phyloP scores from a whole-genome alignment of 306 rosid genomes.

The Vigna reflexopilosa region DNA sequence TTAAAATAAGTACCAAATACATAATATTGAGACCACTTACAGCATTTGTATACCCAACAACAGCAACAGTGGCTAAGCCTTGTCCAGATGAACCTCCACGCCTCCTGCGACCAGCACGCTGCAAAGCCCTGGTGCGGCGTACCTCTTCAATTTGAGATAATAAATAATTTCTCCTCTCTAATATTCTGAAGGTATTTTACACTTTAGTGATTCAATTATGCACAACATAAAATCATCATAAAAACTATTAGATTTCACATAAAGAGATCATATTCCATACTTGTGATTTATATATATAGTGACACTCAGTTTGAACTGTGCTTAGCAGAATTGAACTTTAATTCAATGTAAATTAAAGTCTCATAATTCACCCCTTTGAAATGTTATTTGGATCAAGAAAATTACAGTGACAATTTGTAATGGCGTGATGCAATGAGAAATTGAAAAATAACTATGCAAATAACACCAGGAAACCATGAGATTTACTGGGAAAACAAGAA shows the following conservation, averaged over 20 bases:
- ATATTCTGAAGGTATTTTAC: conserved; percentile 60
- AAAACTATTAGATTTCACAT: conserved; percentile 9
- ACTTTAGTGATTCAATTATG: conserved; percentile 46
- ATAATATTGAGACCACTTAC: conserved; percentile 55
- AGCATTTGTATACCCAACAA: conserved; percentile 97
- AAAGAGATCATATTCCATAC: conserved; percentile 28
- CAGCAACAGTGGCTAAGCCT: conserved; percentile 78
- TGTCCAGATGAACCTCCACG: conserved; percentile 76
- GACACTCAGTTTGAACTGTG: neutral
- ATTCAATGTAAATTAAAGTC: conserved; percentile 6
- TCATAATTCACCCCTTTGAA: neutral
- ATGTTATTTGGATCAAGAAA: conserved; percentile 17
- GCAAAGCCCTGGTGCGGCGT: conserved; percentile 87
- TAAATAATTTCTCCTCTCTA: conserved; percentile 65
- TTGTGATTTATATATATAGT: neutral
- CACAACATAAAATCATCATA: conserved; percentile 12
- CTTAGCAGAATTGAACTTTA: conserved; percentile 16
- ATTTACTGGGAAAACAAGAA: conserved; percentile 22
- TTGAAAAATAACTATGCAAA: conserved; percentile 27
- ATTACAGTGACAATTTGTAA: conserved; percentile 16
- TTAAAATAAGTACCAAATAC: conserved; percentile 30
- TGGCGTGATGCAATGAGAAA: conserved; percentile 13
- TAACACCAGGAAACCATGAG: conserved; percentile 31
- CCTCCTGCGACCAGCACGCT: conserved; percentile 86
- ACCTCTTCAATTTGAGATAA: conserved; percentile 82